Evolutionary conservation across 1,139 yeast species (phyloP).

Genomic region (Sugiyamaella grinbergsii): DNA sequence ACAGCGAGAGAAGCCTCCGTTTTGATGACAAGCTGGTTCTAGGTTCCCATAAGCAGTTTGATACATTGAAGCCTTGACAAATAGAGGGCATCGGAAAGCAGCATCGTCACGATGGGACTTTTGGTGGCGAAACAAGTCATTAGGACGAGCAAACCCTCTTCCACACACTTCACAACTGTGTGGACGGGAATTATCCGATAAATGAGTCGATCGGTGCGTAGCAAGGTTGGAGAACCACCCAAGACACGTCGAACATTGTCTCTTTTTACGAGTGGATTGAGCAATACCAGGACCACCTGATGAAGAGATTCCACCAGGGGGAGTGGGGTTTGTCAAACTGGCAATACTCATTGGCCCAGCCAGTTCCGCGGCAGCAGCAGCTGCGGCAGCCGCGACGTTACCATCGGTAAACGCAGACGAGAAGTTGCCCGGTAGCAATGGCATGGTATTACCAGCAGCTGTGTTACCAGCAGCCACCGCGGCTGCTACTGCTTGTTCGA

Average conservation of each 20-base stretch:
- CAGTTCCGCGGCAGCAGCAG: conserved; percentile 13
- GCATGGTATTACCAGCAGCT: conserved; percentile 9
- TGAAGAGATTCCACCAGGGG: conserved; percentile 17
- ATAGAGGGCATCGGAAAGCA: conserved; percentile 42
- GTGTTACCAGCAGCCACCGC: conserved; percentile 17
- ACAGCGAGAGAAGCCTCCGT: conserved; percentile 83
- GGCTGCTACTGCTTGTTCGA: conserved; percentile 17
- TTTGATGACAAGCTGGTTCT: conserved; percentile 60
- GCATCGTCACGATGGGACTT: conserved; percentile 62
- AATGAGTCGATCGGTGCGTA: conserved; percentile 82
- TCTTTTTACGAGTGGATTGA: conserved; percentile 55
- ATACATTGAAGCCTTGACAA: conserved; percentile 27
- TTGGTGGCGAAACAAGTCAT: conserved; percentile 80
- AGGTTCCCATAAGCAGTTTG: conserved; percentile 19
- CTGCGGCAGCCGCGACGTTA: conserved; percentile 15
- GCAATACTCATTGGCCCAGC: conserved; percentile 28
- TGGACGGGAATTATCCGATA: conserved; percentile 72
- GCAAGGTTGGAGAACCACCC: conserved; percentile 77
- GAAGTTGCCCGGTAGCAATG: conserved; percentile 9
- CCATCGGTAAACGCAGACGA: conserved; percentile 13
- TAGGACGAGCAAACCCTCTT: conserved; percentile 85
- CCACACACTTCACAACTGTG: conserved; percentile 75
- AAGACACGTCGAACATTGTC: conserved; percentile 82
- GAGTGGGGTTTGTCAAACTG: conserved; percentile 28
- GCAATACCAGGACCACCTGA: conserved; percentile 19